Evolutionary conservation across 495 filamentous ascomycete genomes (phyloP).

Genomic region (Neurospora pannonica): DNA sequence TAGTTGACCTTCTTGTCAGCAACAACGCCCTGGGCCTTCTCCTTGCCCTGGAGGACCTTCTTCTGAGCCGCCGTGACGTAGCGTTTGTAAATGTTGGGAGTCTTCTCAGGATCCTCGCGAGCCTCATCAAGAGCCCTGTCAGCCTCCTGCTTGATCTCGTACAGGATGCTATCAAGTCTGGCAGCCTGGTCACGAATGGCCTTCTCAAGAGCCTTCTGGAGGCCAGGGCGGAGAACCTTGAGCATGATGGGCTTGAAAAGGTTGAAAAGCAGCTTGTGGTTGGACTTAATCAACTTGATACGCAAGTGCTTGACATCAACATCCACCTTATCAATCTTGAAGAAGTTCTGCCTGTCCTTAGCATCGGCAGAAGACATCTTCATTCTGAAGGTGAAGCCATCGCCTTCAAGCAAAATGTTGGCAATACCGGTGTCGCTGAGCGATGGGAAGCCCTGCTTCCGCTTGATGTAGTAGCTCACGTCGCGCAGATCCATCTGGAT

Average conservation of each 20-base stretch:
- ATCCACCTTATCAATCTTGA: conserved; percentile 85
- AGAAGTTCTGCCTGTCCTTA: conserved; percentile 68
- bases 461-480: conserved; percentile 91
- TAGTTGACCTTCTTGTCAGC: conserved; percentile 78
- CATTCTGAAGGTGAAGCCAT: conserved; percentile 86
- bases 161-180: conserved; percentile 59
- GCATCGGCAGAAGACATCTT: conserved; percentile 75
- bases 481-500: conserved; percentile 83
- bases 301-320: conserved; percentile 78
- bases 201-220: conserved; percentile 83
- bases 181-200: conserved; percentile 70
- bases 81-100: conserved; percentile 76
- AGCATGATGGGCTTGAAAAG: conserved; percentile 85
- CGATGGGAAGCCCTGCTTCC: conserved; percentile 89
- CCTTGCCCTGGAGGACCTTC: conserved; percentile 59
- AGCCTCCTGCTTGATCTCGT: conserved; percentile 72
- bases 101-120: conserved; percentile 62
- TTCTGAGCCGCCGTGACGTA: conserved; percentile 71
- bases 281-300: conserved; percentile 88
- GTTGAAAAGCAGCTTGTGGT: conserved; percentile 82
- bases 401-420: conserved; percentile 81
- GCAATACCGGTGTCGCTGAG: conserved; percentile 83
- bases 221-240: conserved; percentile 68
- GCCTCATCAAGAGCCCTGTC: conserved; percentile 59
- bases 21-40: conserved; percentile 51